Percentiles rank a stretch among this genome's conserved stretches.
These are phyloP conservation scores for Penicillium sp. DNA, from an alignment of 2,329 filamentous ascomycete species.

Conservation along the genomic window DNA sequence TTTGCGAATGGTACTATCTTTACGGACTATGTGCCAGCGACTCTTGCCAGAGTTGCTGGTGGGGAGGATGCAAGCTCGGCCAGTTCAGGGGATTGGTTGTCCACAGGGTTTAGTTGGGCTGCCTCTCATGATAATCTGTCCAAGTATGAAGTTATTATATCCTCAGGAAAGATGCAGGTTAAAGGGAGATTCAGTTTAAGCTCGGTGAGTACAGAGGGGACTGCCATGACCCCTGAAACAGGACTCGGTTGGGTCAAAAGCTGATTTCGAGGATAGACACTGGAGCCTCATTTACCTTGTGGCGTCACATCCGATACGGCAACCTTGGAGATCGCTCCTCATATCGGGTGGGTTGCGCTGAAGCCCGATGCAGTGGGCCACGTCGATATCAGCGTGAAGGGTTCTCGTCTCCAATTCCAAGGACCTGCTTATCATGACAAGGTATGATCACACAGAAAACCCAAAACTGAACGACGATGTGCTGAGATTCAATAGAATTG, in stretches of 20 bases:
- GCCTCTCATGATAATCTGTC: conserved; percentile 9
- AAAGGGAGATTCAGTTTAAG: conserved; percentile 18
- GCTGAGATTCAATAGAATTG: conserved; percentile 44
- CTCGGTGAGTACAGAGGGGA: conserved; percentile 14
- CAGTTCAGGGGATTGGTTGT: conserved; percentile 15
- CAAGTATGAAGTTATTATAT: conserved; percentile 19
- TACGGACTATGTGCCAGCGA: conserved; percentile 21
- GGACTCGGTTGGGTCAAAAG: background rate
- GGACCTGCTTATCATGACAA: conserved; percentile 54
- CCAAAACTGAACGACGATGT: background rate
- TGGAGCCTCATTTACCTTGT: conserved; percentile 22
- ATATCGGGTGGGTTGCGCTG: conserved; percentile 47
- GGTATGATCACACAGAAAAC: conserved; percentile 22
- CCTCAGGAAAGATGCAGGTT: conserved; percentile 18
- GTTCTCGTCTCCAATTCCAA: conserved; percentile 37
- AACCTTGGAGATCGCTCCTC: conserved; percentile 27
- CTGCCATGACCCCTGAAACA: background rate
- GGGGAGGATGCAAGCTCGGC: background rate
- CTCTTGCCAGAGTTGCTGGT: conserved; percentile 16
- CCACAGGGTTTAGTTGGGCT: conserved; percentile 21
- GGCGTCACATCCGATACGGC: conserved; percentile 15
- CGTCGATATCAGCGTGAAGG: conserved; percentile 38
- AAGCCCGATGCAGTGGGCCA: conserved; percentile 40
- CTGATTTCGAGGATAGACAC: background rate
- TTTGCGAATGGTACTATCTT: conserved; percentile 33